phyloP scores from a whole-genome alignment of 148 eudicot genomes.

The Chenopodium quinoa region DNA sequence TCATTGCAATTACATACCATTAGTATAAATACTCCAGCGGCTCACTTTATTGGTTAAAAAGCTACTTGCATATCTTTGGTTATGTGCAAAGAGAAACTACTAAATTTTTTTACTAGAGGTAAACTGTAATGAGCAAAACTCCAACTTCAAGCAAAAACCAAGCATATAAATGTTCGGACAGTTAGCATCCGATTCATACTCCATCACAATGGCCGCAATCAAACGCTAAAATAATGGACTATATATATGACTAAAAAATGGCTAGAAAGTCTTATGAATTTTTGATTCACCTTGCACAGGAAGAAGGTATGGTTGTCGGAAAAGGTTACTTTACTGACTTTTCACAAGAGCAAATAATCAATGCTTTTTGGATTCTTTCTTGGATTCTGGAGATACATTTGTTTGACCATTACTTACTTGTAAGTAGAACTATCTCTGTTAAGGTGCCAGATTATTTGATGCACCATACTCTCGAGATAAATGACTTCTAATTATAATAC shows the following conservation, averaged over 20 bases:
- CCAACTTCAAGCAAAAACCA: too few species aligned
- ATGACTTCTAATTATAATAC: neutral
- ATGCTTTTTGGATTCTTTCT: constrained; percentile 25
- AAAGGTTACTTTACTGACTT: constrained; percentile 76
- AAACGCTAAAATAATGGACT: neutral
- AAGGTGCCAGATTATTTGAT: neutral
- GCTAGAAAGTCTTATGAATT: too few species aligned
- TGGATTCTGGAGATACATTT: constrained; percentile 33
- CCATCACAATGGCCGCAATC: neutral
- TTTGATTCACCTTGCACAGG: constrained; percentile 37
- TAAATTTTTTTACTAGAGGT: too few species aligned
- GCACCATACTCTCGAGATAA: neutral
- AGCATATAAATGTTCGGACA: too few species aligned
- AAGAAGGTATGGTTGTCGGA: constrained; percentile 58
- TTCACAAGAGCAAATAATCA: constrained; percentile 47
- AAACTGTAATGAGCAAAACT: too few species aligned
- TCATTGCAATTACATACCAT: too few species aligned
- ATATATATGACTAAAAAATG: too few species aligned
- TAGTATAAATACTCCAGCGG: too few species aligned
- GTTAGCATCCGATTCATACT: neutral
- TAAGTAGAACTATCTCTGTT: neutral
- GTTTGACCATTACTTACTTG: neutral
- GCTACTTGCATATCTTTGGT: too few species aligned
- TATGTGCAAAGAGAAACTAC: too few species aligned
- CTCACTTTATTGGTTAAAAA: too few species aligned